These are phyloP conservation scores for Pulveroboletus sp. DNA, from an alignment of 768 basidiomycete species.

Conservation along the genomic window DNA sequence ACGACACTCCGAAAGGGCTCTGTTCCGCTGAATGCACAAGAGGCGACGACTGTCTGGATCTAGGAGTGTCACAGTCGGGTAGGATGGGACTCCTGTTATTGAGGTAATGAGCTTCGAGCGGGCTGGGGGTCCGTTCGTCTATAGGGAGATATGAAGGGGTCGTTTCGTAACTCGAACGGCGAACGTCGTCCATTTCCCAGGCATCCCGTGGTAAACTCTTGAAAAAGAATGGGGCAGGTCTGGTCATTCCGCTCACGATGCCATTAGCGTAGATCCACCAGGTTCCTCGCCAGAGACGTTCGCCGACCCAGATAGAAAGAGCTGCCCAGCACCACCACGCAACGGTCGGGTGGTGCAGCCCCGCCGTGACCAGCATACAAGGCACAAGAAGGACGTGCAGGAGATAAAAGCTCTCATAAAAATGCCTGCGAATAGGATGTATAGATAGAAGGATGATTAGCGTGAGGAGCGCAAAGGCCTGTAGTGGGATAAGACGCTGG, in stretches of 20 bases:
- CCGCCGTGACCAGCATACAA: conserved; percentile 53
- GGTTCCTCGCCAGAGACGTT: conserved; percentile 51
- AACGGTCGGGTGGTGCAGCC: conserved; percentile 62
- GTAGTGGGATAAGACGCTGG: conserved; percentile 1
- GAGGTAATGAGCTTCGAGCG: conserved; percentile 21
- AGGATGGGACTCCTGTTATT: conserved; percentile 5
- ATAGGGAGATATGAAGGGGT: background rate
- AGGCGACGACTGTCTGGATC: background rate
- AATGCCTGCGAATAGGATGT: conserved; percentile 43
- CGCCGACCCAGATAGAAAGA: conserved; percentile 56
- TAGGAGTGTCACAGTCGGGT: background rate
- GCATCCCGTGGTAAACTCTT: conserved; percentile 7
- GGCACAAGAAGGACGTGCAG: conserved; percentile 61
- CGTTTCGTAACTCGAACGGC: conserved; percentile 3
- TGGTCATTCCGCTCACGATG: conserved; percentile 31
- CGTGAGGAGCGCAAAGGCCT: conserved; percentile 57
- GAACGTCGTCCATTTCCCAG: conserved; percentile 26
- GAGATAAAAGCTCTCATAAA: conserved; percentile 64
- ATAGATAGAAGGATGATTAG: conserved; percentile 49
- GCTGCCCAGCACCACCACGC: conserved; percentile 68
- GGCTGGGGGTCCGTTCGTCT: conserved; percentile 19
- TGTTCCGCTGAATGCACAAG: background rate
- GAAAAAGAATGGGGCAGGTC: background rate
- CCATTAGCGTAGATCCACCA: conserved; percentile 61
- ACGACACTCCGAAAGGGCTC: background rate